These are phyloP conservation scores for Rhodomyrtus psidioides DNA, from an alignment of 441 rosid genomes.

Conservation along the genomic window DNA sequence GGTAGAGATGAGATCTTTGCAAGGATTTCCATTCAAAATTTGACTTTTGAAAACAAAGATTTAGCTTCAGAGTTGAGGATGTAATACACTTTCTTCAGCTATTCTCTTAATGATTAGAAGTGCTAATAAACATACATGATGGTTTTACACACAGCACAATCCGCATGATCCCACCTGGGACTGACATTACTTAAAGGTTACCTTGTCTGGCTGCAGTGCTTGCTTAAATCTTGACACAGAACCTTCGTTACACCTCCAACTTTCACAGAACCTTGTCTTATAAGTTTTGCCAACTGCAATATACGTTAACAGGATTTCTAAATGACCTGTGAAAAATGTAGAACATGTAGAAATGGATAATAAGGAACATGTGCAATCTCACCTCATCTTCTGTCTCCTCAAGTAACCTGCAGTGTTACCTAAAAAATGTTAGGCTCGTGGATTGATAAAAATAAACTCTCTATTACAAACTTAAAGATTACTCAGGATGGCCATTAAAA, in stretches of 20 bases:
- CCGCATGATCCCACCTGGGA: background rate
- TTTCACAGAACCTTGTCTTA: conserved; percentile 63
- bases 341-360: background rate
- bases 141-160: background rate
- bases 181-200: conserved; percentile 9
- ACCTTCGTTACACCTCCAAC: conserved; percentile 67
- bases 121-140: background rate
- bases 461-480: background rate
- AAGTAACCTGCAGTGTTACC: conserved; percentile 44
- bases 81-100: background rate
- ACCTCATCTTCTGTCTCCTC: conserved; percentile 95
- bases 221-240: conserved; percentile 72
- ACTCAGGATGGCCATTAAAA: background rate
- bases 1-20: background rate
- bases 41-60: background rate
- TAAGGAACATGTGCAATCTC: conserved; percentile 8
- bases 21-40: background rate
- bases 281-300: conserved; percentile 55
- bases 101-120: background rate
- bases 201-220: conserved; percentile 64
- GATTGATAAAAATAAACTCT: background rate
- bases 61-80: background rate
- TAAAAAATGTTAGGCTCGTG: conserved; percentile 9
- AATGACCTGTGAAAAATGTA: background rate
- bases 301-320: background rate